Evolutionary conservation across 768 basidiomycete species (phyloP), one percentile per base, ranked within the genome.

Genomic region (Hemileccinum rubropunctum): DNA sequence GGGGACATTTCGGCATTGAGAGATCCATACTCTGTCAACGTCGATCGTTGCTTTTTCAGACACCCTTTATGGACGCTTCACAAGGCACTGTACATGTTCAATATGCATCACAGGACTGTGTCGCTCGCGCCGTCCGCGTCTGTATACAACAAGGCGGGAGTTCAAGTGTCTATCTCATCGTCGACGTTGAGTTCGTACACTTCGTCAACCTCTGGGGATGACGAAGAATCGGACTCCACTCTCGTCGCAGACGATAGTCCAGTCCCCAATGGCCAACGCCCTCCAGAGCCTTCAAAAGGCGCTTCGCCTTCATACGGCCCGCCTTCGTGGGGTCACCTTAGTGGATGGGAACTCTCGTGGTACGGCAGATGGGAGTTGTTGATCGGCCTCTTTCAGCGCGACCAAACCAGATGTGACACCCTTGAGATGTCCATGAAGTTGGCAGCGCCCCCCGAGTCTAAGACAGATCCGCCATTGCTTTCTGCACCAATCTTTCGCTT

Each of bases 61-160:
- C 71, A 82, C 58, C 78, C 81, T 4, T 61, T 81, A 41, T 86
- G 84, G 80, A 86, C 85, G 17, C 80, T 87, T 59, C 67, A 73
- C 38, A 87, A 87, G 71, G 76, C 74, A 35, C 56, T 86, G n/a
- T 87, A 80, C 72, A 73, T 82, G 65, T 76, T 76, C 53, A 80
- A 83, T 53, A 63, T 88, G 59, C 77, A 79, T 39, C 63, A 74
- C 18, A 47, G 54, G 36, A 41, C 46, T 34, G 18, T 41, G 13
- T 37, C 42, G 15, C 26, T 36, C 26, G 20, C 17, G 43, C 26
- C 33, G 14, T 37, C 35, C 33, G 33, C 44, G 42, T 46, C 63
- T 41, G 57, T 58, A n/a, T 54, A 60, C n/a, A 37, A 38, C 56
- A 62, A 23, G 20, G 1, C 27, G 3, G 36, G 27, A 7, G 12